Evolutionary conservation across 345 rosid genomes (phyloP).

Genomic region (Carallia brachiata): DNA sequence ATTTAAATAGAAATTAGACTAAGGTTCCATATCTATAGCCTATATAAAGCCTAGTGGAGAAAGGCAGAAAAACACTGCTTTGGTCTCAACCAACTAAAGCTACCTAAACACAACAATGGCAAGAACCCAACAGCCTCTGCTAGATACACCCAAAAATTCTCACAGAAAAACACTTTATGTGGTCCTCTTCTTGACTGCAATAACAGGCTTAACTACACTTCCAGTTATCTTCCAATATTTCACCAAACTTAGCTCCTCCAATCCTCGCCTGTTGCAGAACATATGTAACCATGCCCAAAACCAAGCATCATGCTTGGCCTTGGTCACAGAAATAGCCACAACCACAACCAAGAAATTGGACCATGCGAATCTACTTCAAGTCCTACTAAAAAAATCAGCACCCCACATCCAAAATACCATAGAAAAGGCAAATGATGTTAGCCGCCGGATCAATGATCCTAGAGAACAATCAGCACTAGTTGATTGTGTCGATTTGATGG

Average conservation of each 20-base stretch:
- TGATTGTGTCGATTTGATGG: slow-evolving; percentile 63
- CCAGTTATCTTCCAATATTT: slow-evolving; percentile 16
- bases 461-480: slow-evolving; percentile 37
- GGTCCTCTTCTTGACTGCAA: slow-evolving; percentile 38
- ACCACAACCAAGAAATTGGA: slow-evolving; percentile 18
- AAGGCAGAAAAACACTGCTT: not conserved
- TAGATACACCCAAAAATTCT: slow-evolving; percentile 38
- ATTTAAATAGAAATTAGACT: too few relatives aligned
- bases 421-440: slow-evolving; percentile 14
- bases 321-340: slow-evolving; percentile 35
- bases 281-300: slow-evolving; percentile 41
- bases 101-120: slow-evolving; percentile 28
- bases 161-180: slow-evolving; percentile 28
- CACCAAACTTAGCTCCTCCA: not conserved
- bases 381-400: slow-evolving; percentile 36
- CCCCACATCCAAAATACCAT: slow-evolving; percentile 26
- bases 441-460: slow-evolving; percentile 32
- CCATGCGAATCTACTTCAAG: slow-evolving; percentile 33
- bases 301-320: slow-evolving; percentile 39
- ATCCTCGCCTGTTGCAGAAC: slow-evolving; percentile 14
- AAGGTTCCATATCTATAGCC: too few relatives aligned
- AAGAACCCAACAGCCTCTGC: slow-evolving; percentile 39
- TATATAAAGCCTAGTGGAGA: not conserved
- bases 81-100: not conserved
- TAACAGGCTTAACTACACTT: slow-evolving; percentile 36